Conservation (phyloP, 2,329 filamentous ascomycete genomes). For the Monosporascus sp. region DNA sequence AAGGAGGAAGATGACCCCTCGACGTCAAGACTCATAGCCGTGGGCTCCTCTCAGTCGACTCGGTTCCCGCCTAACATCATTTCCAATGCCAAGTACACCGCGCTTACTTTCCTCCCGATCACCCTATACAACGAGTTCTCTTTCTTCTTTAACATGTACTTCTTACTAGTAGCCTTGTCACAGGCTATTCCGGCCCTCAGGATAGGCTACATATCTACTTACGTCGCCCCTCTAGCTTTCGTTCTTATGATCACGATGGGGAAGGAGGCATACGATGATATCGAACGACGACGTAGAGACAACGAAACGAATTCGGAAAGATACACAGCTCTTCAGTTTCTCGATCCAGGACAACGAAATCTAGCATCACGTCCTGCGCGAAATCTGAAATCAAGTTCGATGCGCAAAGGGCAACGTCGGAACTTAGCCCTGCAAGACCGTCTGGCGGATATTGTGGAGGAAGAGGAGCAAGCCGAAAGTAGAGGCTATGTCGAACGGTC, state of each 20-base stretch:
- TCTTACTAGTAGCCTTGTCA: constrained; percentile 88
- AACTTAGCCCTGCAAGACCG: constrained; percentile 34
- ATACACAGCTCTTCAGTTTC: constrained; percentile 73
- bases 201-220: constrained; percentile 92
- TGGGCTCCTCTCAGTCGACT: constrained; percentile 67
- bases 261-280: constrained; percentile 94
- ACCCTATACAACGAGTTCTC: constrained; percentile 99
- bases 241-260: constrained; percentile 88
- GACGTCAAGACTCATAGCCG: constrained; percentile 67
- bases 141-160: constrained; percentile 99
- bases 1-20: constrained; percentile 57
- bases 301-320: constrained; percentile 91
- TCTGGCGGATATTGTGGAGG: constrained; percentile 63
- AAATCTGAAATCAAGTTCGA: constrained; percentile 42
- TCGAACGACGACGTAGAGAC: constrained; percentile 78
- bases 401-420: constrained; percentile 34
- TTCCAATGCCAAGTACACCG: constrained; percentile 96
- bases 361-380: constrained; percentile 32
- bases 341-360: constrained; percentile 41
- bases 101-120: constrained; percentile 86
- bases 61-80: constrained; percentile 86
- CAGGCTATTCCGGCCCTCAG: constrained; percentile 85
- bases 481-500: constrained; percentile 37
- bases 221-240: constrained; percentile 86
- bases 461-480: constrained; percentile 52